Evolutionary conservation across 352 stramenopile genomes (phyloP), one percentile per base, ranked within the genome.

Genomic region (Phytophthora colocasiae): DNA sequence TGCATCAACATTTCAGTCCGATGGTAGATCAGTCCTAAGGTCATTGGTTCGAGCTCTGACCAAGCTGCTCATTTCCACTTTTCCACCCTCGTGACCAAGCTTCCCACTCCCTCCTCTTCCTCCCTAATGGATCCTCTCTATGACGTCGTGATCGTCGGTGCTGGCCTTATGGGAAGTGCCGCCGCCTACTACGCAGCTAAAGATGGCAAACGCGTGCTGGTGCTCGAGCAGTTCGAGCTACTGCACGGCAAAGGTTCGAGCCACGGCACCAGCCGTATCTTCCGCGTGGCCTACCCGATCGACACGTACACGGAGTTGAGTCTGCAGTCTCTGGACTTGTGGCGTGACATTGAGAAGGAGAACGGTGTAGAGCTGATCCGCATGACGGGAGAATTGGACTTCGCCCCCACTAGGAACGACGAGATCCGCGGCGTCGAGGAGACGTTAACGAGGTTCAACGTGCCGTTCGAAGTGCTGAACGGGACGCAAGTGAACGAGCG

Each of bases 211-310:
- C 75, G 72, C 40, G 78, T 93, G 53, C 65, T 94, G 14, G 73
- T 92, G 14, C 78, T 94, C 15, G 89, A 97, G 68, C 85, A 90
- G 39, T 95, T 87, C 59, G 49, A 73, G 34, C 38, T 89, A 29
- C 76, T 85, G 17, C 86, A 97, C 52, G 59, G 60, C 24, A 71
- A 77, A 14, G 87, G 89, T 4, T 95, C 84, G 0, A 94, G 83
- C 45, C 86, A 96, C 72, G 89, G 89, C 19, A 66, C 73, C 19
- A 95, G 76, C 34, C 81, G 87, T 51, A 91, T 97, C 64, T 92
- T 91, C 67, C 83, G 87, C n/a, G 77, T 91, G 17, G 89, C 83
- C 10, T 97, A 97, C 58, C 78, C 83, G 41, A 78, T 90, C 50
- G 68, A 72, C 27, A 63, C 70, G 29, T 96, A 96, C 80, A 89